Evolutionary conservation across 2,329 filamentous ascomycete species (phyloP), one percentile per base, ranked within the genome.

Genomic region (Akanthomyces muscarius): DNA sequence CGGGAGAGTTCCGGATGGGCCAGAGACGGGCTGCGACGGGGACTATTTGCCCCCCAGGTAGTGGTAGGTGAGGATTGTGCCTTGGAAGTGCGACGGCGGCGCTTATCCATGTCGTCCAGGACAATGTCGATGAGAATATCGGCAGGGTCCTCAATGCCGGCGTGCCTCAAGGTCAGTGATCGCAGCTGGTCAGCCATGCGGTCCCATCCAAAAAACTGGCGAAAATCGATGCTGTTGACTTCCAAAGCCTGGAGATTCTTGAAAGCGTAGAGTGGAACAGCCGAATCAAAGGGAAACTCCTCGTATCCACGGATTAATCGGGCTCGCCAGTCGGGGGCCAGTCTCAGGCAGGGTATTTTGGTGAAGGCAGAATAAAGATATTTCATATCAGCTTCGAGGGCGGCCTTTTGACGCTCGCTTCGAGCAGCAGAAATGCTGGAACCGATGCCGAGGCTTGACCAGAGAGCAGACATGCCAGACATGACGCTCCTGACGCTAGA

Each of bases 301-400:
- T 99, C 95, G 73, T 95, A 98, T 33, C 94, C 94, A 68, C 89
- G 86, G 69, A 99, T 97, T 65, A 97, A 81, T 60, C 90, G 88
- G 55, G 94, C 93, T 68, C 92, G 90, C 80, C 92, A 93, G 75
- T 99, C 95, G n/a, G 93, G 93, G 33, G 93, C 88, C 62, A 99
- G 81, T 67, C 89, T 88, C 66, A 99, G 81, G 72, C 91, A 97
- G 0, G 95, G 95, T 50, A 99, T 96, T 78, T 98, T 99, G 71
- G 95, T 99, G 73, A 98, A 99, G 63, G 95, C 92, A 48, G 95
- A 98, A 78, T 97, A 99, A 41, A 99, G 82, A 74, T 99, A 98
- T 75, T 94, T 97, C 69, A 97, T 80, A 74, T 99, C 95, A 63
- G 89, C 86, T 72, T 95, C 88, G 62, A 95, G 78, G 51, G 91